phyloP scores from a whole-genome alignment of 1,139 yeast genomes.

The Chernovozyma sophiae-reginae region DNA sequence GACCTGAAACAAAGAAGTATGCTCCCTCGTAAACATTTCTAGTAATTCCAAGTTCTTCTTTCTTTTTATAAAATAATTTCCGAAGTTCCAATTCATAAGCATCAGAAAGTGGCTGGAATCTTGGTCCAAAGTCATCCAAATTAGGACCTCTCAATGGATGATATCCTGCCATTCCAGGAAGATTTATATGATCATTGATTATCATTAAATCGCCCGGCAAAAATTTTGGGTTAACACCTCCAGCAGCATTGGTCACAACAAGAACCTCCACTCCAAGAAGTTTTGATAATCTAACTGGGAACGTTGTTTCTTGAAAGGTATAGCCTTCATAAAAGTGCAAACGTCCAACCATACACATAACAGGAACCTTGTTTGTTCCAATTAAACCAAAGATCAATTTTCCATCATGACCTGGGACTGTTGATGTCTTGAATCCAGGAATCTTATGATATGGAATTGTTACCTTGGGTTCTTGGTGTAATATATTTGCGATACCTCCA shows the following conservation, averaged over 20 bases:
- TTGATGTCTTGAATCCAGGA: slow-evolving; percentile 78
- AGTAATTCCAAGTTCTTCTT: slow-evolving; percentile 43
- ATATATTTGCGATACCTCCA: slow-evolving; percentile 71
- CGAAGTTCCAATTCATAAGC: slow-evolving; percentile 80
- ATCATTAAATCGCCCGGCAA: slow-evolving; percentile 90
- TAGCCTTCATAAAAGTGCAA: slow-evolving; percentile 92
- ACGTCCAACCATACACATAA: slow-evolving; percentile 91
- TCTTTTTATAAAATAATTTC: slow-evolving; percentile 47
- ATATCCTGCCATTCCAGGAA: slow-evolving; percentile 86
- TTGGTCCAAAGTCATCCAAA: slow-evolving; percentile 72
- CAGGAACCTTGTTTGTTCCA: slow-evolving; percentile 68
- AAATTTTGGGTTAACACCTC: slow-evolving; percentile 67
- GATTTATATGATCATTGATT: slow-evolving; percentile 79
- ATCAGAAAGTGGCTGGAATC: slow-evolving; percentile 85
- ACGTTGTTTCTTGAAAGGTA: slow-evolving; percentile 71
- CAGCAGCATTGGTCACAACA: slow-evolving; percentile 92
- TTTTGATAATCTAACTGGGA: slow-evolving; percentile 77
- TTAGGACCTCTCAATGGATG: slow-evolving; percentile 91
- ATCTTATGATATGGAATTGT: slow-evolving; percentile 62
- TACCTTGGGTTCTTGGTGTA: slow-evolving; percentile 37
- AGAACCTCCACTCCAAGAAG: slow-evolving; percentile 56
- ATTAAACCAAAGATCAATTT: slow-evolving; percentile 74
- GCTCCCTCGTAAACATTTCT: slow-evolving; percentile 82
- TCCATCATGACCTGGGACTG: slow-evolving; percentile 91
- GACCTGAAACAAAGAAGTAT: slow-evolving; percentile 85